These are phyloP conservation scores for Azolla pinnata DNA, from an alignment of 75 land plant species.

Conservation along the genomic window DNA sequence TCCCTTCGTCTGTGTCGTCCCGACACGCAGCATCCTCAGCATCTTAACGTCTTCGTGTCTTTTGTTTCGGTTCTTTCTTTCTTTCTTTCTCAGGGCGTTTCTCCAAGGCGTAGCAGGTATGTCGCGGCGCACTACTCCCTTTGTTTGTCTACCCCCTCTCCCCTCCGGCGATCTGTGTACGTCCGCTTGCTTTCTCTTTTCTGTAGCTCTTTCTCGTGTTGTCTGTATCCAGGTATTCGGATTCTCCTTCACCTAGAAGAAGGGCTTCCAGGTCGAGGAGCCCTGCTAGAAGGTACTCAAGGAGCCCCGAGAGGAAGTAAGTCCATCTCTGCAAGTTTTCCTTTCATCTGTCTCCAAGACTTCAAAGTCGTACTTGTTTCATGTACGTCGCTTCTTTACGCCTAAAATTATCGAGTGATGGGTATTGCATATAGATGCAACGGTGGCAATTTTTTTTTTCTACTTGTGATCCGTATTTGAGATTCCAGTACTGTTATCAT, in stretches of 20 bases:
- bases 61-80: background rate
- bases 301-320: conserved; percentile 3
- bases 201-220: background rate
- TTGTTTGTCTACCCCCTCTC: background rate
- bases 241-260: conserved; percentile 17
- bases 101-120: conserved; percentile 1
- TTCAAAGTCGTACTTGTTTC: background rate
- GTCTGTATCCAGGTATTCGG: conserved; percentile 14
- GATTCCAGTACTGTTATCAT: too few species aligned
- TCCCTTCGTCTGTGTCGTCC: too few species aligned
- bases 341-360: background rate
- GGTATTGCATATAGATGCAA: background rate
- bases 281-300: background rate
- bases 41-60: background rate
- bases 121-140: background rate
- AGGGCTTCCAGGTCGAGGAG: conserved; percentile 2
- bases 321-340: too few species aligned
- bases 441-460: background rate
- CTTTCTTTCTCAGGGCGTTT: conserved; percentile 1
- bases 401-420: background rate
- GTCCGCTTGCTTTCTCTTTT: too few species aligned
- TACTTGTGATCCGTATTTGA: background rate
- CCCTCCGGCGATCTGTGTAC: too few species aligned
- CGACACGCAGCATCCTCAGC: too few species aligned
- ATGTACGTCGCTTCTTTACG: background rate